Conservation (phyloP, 75 land plant species). For the Pseudotsuga menziesii region DNA sequence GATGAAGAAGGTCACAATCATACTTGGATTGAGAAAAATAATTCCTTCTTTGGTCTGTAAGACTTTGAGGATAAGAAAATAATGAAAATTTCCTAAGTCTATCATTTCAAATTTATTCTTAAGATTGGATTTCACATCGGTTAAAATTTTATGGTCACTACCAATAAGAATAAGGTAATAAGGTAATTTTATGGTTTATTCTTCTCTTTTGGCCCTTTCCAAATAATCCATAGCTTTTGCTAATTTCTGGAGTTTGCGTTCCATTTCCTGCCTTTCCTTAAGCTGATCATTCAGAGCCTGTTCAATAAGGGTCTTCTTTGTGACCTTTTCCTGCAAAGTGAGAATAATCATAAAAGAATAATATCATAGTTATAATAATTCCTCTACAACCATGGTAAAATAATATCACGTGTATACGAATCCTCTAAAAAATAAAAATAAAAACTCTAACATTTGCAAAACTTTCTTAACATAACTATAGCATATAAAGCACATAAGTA, state of each 20-base stretch:
- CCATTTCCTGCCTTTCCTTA: constrained; percentile 85
- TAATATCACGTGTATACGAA: no score
- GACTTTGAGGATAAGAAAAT: no score
- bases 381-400: neutral
- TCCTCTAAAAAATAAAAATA: no score
- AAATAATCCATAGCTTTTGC: constrained; percentile 91
- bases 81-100: no score
- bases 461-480: neutral
- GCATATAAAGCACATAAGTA: neutral
- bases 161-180: no score
- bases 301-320: constrained; percentile 76
- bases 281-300: constrained; percentile 75
- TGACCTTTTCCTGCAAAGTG: constrained; percentile 50
- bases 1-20: no score
- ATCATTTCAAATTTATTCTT: no score
- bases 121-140: no score
- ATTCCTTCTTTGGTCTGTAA: no score
- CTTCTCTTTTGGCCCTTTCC: constrained; percentile 97
- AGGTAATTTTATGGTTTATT: no score
- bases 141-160: no score
- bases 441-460: neutral
- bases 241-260: constrained; percentile 80
- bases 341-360: neutral
- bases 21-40: no score
- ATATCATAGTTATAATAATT: neutral